These are phyloP conservation scores for Physocladia obscura DNA, from an alignment of 192 early-diverging fungal species.

Conservation along the genomic window DNA sequence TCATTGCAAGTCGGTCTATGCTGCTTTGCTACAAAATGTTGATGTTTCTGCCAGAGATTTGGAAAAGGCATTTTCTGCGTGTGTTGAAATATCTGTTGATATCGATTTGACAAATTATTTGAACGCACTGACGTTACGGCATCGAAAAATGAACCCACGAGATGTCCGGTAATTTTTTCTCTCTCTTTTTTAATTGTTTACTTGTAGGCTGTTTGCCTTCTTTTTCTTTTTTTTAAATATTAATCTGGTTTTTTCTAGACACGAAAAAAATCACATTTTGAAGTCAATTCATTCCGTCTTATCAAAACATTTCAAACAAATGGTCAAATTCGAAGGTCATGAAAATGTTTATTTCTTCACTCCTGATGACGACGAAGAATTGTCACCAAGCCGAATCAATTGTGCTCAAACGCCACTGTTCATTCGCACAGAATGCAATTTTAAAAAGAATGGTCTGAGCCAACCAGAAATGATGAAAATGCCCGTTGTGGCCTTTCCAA, in stretches of 20 bases:
- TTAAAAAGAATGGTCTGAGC: conserved; percentile 45
- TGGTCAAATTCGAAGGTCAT: not conserved
- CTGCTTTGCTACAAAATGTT: conserved; percentile 37
- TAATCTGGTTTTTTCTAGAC: not conserved
- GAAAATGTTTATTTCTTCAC: conserved; percentile 67
- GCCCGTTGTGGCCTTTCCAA: conserved; percentile 61
- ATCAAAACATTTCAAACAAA: not conserved
- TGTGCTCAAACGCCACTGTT: conserved; percentile 73
- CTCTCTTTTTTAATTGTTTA: conserved; percentile 9
- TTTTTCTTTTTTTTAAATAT: no score
- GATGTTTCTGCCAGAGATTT: conserved; percentile 29
- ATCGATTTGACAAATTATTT: conserved; percentile 45
- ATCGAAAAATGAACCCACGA: not conserved
- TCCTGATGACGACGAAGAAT: conserved; percentile 41
- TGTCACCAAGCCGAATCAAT: conserved; percentile 31
- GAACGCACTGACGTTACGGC: conserved; percentile 30
- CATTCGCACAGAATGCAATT: conserved; percentile 65
- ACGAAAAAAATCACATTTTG: conserved; percentile 4
- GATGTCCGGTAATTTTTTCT: conserved; percentile 2
- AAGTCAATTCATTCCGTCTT: not conserved
- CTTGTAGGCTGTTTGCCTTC: not conserved
- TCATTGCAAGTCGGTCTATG: conserved; percentile 41
- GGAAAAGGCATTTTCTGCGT: conserved; percentile 28
- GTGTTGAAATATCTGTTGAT: conserved; percentile 33
- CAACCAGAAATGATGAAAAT: conserved; percentile 49